These are phyloP conservation scores for Bullera alba DNA, from an alignment of 768 basidiomycete genomes.

Conservation along the genomic window DNA sequence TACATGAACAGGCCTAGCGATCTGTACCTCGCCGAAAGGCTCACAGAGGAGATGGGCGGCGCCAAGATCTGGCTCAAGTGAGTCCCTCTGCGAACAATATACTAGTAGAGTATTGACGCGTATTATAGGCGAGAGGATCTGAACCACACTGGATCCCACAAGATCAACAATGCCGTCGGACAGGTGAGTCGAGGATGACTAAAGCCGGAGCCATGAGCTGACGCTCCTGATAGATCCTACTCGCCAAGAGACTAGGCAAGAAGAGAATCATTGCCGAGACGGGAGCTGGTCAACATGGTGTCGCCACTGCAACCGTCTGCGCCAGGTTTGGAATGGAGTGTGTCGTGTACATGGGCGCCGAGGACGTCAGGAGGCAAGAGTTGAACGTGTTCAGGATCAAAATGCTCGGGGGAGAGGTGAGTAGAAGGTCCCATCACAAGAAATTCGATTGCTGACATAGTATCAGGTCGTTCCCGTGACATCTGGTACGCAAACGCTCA, in stretches of 20 bases:
- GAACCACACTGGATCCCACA: slow-evolving; percentile 98
- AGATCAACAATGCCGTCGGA: slow-evolving; percentile 98
- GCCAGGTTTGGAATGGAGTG: slow-evolving; percentile 95
- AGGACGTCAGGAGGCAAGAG: slow-evolving; percentile 91
- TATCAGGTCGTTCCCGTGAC: slow-evolving; percentile 80
- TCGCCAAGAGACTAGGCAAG: slow-evolving; percentile 90
- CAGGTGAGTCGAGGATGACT: slow-evolving; percentile 62
- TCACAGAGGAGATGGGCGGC: slow-evolving; percentile 83
- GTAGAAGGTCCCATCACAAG: slow-evolving; percentile 38
- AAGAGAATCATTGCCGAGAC: slow-evolving; percentile 97
- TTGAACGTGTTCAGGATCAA: slow-evolving; percentile 96
- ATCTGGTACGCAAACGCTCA: slow-evolving; percentile 88
- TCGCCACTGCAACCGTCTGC: slow-evolving; percentile 96
- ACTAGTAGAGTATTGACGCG: not conserved
- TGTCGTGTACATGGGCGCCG: slow-evolving; percentile 94
- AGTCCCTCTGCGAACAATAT: slow-evolving; percentile 35
- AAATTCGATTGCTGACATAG: not conserved
- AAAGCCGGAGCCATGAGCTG: too few species aligned
- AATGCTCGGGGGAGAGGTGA: slow-evolving; percentile 82
- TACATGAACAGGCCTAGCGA: slow-evolving; percentile 95
- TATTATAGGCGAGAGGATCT: slow-evolving; percentile 44
- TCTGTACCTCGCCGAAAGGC: slow-evolving; percentile 80
- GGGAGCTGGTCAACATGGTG: slow-evolving; percentile 97
- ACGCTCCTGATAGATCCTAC: slow-evolving; percentile 73
- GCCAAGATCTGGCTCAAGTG: slow-evolving; percentile 98